phyloP scores from a whole-genome alignment of 805 yeast species.

The Candida ponderosae region DNA sequence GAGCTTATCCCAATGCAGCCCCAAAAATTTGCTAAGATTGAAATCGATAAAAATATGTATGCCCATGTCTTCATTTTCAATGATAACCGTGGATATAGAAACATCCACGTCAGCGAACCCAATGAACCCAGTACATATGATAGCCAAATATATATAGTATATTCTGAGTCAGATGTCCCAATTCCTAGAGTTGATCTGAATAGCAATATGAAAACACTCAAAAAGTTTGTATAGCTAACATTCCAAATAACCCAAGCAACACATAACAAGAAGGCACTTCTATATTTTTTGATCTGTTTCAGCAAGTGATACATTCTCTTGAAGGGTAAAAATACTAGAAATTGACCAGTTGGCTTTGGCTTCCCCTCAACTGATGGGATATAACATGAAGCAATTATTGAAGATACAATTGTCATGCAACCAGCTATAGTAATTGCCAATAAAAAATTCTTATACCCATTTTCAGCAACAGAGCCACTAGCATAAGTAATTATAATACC shows the following conservation, averaged over 20 bases:
- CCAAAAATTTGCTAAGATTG: constrained; percentile 30
- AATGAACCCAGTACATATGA: constrained; percentile 25
- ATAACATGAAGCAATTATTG: constrained; percentile 18
- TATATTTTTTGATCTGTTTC: constrained; percentile 21
- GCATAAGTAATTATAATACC: constrained; percentile 30
- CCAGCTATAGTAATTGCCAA: constrained; percentile 33
- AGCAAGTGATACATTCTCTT: constrained; percentile 21
- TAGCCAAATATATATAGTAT: constrained; percentile 30
- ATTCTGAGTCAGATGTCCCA: constrained; percentile 30
- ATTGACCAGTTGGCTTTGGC: constrained; percentile 19
- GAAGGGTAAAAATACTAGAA: constrained; percentile 19
- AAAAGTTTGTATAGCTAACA: constrained; percentile 26
- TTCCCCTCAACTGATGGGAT: constrained; percentile 26
- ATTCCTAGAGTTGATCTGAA: constrained; percentile 33
- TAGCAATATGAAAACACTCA: constrained; percentile 26
- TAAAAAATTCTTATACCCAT: constrained; percentile 27
- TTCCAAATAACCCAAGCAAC: constrained; percentile 37
- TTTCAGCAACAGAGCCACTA: constrained; percentile 16
- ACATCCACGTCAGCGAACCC: constrained; percentile 32
- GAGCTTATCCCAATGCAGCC: constrained; percentile 27
- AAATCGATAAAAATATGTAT: constrained; percentile 23
- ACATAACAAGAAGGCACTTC: constrained; percentile 28
- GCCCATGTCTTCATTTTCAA: constrained; percentile 29
- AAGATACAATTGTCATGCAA: constrained; percentile 22
- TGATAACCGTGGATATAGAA: constrained; percentile 19